Evolutionary conservation across 306 rosid species (phyloP).

Genomic region (Trifolium subterraneum): DNA sequence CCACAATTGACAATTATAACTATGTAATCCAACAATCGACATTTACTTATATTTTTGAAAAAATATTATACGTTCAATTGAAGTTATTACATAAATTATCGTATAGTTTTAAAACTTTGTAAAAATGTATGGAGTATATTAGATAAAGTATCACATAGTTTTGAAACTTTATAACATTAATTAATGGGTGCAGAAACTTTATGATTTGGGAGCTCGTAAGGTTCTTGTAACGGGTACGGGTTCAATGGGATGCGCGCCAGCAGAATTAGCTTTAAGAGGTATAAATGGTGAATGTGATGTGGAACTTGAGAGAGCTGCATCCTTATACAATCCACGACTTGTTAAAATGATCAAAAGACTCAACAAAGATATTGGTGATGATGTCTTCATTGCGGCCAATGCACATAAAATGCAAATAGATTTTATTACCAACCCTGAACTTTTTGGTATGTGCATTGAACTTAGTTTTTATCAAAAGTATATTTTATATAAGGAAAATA

Average conservation of each 20-base stretch:
- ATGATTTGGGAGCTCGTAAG: conserved; percentile 72
- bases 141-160: no score
- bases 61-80: no score
- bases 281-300: conserved; percentile 57
- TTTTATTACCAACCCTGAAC: conserved; percentile 58
- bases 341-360: conserved; percentile 49
- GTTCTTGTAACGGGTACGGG: conserved; percentile 79
- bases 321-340: conserved; percentile 72
- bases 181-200: conserved; percentile 55
- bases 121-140: no score
- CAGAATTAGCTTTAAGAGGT: conserved; percentile 67
- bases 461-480: neutral
- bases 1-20: no score
- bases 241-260: conserved; percentile 81
- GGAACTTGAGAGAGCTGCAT: conserved; percentile 72
- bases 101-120: no score
- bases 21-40: no score
- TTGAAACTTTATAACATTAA: no score
- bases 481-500: neutral
- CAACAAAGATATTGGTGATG: conserved; percentile 56
- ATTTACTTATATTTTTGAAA: no score
- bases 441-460: conserved; percentile 50
- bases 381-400: conserved; percentile 64
- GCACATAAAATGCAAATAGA: conserved; percentile 66
- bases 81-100: no score